Base-by-base conservation (phyloP, 2,329 filamentous ascomycete genomes). In the Epichloe aotearoae region DNA sequence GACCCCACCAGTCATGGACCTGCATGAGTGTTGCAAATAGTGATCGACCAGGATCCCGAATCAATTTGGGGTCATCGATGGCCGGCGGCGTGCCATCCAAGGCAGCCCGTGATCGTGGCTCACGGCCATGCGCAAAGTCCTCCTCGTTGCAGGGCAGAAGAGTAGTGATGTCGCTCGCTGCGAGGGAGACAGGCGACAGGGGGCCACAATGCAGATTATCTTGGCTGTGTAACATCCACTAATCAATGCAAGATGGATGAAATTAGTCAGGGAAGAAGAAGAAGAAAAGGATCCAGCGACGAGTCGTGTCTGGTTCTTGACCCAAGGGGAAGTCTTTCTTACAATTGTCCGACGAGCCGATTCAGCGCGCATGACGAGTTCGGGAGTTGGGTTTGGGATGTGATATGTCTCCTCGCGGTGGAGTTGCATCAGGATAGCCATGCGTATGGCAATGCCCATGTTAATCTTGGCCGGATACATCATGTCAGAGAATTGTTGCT, bases 141-240 rank as follows among this genome's bases (percentile, higher is more conserved):
- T 66, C 63, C 56, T 80, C 76, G 52, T 74, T 69, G 57, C 73
- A 70, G 0, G 76, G 76, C 1, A 80, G 67, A 20, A 79, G 65
- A 2, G 75, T 66, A 0, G 74, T 78, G 42, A 80, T 79, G 53
- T 80, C 76, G 36, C 69, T 67, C 3, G 74, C 71, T 5, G 70
- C 68, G 3, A 80, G 64, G 0, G 74, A 73, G 2, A 76, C 67
- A 3, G 76, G 75, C 11, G 73, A 74, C 33, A 67, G 64, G 3
- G 74, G 73, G 0, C 75, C 73, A 1, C 74, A 77, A 54, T 78
- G 74, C 23, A 80, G 65, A 55, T 76, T 77, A 54, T 80, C 76
- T 57, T 80, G 76, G 55, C 72, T 78, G 57, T 79, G 73, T 36
- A 80, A 58, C 74, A 79, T 79, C 76, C 76, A 80, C 74, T 77